A percentile compares a stretch with the other conserved stretches of the same genome.
Conservation (phyloP, 768 basidiomycete genomes). For the Amanita fuliginea region DNA sequence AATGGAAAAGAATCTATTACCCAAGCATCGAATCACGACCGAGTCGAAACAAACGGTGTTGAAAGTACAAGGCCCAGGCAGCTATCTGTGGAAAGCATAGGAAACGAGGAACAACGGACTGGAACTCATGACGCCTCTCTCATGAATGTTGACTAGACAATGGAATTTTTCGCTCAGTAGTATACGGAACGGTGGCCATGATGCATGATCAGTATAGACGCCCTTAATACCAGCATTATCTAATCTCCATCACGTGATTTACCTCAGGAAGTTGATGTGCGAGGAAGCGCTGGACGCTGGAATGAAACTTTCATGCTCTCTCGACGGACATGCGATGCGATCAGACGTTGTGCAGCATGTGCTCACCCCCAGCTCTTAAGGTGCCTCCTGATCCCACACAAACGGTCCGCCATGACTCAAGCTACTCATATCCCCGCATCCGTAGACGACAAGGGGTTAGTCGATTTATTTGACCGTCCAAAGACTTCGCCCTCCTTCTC, state of each 20-base stretch:
- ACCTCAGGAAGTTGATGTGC: neutral
- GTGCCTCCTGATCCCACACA: slow-evolving; percentile 22
- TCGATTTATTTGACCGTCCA: slow-evolving; percentile 65
- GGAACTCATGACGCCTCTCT: neutral
- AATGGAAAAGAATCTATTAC: neutral
- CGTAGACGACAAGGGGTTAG: slow-evolving; percentile 52
- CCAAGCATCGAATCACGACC: slow-evolving; percentile 2
- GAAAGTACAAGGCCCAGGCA: neutral
- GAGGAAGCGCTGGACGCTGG: no score
- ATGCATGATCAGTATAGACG: slow-evolving; percentile 2
- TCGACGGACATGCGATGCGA: slow-evolving; percentile 29
- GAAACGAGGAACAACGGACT: slow-evolving; percentile 2
- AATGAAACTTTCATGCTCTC: slow-evolving; percentile 32
- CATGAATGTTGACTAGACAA: slow-evolving; percentile 12
- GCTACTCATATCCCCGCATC: slow-evolving; percentile 46
- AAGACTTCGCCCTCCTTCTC: slow-evolving; percentile 24
- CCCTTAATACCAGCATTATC: neutral
- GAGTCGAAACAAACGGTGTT: neutral
- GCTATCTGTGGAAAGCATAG: neutral
- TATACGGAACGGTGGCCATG: neutral
- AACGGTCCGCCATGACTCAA: slow-evolving; percentile 26
- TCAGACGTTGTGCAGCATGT: slow-evolving; percentile 22
- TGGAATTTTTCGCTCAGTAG: slow-evolving; percentile 2
- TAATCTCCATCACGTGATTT: neutral
- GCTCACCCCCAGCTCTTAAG: slow-evolving; percentile 29